A percentile compares a stretch with the other conserved stretches of the same genome.
These are phyloP conservation scores for Exserohilum turcica DNA, from an alignment of 2,329 filamentous ascomycete genomes.

Conservation along the genomic window DNA sequence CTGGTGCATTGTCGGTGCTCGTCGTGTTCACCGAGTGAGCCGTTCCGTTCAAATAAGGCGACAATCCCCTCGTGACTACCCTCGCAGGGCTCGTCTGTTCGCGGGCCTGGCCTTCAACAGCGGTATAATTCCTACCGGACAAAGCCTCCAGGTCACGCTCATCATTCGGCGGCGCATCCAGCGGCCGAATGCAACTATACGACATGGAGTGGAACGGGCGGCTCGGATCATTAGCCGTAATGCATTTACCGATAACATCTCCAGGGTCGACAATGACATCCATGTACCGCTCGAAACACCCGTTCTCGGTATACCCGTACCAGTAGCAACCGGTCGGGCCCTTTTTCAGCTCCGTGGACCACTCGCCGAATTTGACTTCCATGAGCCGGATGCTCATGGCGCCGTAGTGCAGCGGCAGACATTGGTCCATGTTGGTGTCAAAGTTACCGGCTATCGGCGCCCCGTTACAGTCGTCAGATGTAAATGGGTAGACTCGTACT, in stretches of 20 bases:
- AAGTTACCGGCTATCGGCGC: constrained; percentile 16
- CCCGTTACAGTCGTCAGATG: constrained; percentile 21
- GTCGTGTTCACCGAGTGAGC: too few species aligned
- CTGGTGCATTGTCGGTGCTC: too few species aligned
- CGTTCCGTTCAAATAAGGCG: too few species aligned
- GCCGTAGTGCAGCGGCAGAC: constrained; percentile 18
- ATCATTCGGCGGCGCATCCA: too few species aligned
- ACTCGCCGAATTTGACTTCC: constrained; percentile 6
- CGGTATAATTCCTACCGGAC: too few species aligned
- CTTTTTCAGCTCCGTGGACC: constrained; percentile 20
- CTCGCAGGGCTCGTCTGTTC: too few species aligned
- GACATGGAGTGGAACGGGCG: background rate
- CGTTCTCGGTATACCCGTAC: constrained; percentile 14
- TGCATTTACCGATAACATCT: constrained; percentile 11
- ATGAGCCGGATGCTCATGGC: constrained; percentile 23
- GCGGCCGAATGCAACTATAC: background rate
- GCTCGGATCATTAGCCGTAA: background rate
- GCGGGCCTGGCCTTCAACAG: too few species aligned
- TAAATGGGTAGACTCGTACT: constrained; percentile 24
- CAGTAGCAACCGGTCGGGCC: constrained; percentile 17
- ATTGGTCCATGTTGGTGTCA: constrained; percentile 27
- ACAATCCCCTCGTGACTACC: too few species aligned
- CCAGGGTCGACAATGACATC: constrained; percentile 8
- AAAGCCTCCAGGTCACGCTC: too few species aligned
- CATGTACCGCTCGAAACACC: constrained; percentile 10